Evolutionary conservation across 805 yeast genomes (phyloP), one percentile per base, ranked within the genome.

Genomic region (Ogataea paradorogensis): DNA sequence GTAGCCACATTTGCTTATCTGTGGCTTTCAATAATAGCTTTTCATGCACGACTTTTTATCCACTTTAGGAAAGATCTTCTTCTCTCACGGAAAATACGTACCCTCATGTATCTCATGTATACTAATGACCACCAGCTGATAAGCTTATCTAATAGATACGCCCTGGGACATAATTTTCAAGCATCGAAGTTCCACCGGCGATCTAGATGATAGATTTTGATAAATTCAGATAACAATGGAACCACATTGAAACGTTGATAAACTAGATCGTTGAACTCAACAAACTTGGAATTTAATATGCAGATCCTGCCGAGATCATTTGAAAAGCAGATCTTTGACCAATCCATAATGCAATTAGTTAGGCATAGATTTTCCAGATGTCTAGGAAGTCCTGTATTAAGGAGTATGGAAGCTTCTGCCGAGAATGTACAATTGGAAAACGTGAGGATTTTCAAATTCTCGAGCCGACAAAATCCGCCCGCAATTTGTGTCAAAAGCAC

Each of bases 171-270:
- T 21, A 23, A 13, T 5, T 9, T 27, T 15, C 25, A 16, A 15
- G 30, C 35, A 16, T 25, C n/a, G 25, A 4, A 21, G 11, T 15
- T 5, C 29, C 40, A 41, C 16, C 31, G 30, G 13, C 42, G 38
- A 26, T 45, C 49, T 9, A 47, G 30, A 29, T 47, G 48, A 24
- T 47, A 47, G 26, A 47, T 47, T 29, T 47, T 47, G 34, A 47
- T 43, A 20, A 40, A 47, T 21, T 47, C 51, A 5, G 51, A 47
- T n/a, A 47, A 29, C 15, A 47, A 33, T 5, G 51, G 51, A 4
- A 46, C 43, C 8, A 43, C 20, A 20, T 29, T 43, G 40, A 43
- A 47, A 10, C 21, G 15, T 3, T 15, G 7, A 23, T 14, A 11
- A 6, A 43, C 25, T 4, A 8, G n/a, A 2, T 15, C 1, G 3